Conservation (phyloP, 2,329 filamentous ascomycete species). For the Cytospora mali region DNA sequence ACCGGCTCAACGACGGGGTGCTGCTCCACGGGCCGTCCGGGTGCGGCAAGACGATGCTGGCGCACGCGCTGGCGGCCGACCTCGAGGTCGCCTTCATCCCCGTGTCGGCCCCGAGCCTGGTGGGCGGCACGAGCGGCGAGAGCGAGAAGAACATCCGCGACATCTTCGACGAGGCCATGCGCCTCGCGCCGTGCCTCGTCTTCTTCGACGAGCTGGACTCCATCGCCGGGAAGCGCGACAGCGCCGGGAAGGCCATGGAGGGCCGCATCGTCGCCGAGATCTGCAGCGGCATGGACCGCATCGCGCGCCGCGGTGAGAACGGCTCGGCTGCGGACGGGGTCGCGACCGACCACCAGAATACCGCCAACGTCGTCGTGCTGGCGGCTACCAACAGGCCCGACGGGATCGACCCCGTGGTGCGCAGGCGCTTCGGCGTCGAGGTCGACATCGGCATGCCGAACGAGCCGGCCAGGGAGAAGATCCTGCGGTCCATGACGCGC, state of each 20-base stretch:
- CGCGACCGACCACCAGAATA: slow-evolving; percentile 66
- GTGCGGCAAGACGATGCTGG: slow-evolving; percentile 84
- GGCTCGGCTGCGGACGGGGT: slow-evolving; percentile 84
- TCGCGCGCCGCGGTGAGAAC: slow-evolving; percentile 70
- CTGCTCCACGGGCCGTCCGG: slow-evolving; percentile 82
- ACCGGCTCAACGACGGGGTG: slow-evolving; percentile 73
- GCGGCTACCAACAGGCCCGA: slow-evolving; percentile 90
- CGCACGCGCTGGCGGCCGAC: slow-evolving; percentile 76
- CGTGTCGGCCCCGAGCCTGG: slow-evolving; percentile 78
- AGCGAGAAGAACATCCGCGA: slow-evolving; percentile 86
- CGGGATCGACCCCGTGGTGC: slow-evolving; percentile 75
- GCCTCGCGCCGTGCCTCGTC: slow-evolving; percentile 82
- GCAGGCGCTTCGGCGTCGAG: slow-evolving; percentile 80
- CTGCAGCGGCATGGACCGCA: slow-evolving; percentile 81
- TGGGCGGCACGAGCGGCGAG: slow-evolving; percentile 86
- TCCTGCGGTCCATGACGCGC: slow-evolving; percentile 72
- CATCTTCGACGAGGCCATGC: slow-evolving; percentile 84
- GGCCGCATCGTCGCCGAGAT: slow-evolving; percentile 84
- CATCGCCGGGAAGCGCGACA: slow-evolving; percentile 84
- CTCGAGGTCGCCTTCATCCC: slow-evolving; percentile 78
- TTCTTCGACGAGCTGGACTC: slow-evolving; percentile 93
- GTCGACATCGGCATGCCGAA: slow-evolving; percentile 86
- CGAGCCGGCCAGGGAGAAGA: slow-evolving; percentile 73
- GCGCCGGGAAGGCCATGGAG: slow-evolving; percentile 84
- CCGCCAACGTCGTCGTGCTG: slow-evolving; percentile 82